Percentiles rank a stretch among this genome's conserved stretches.
Conservation (phyloP, 2,329 filamentous ascomycete species). For the Scorias spongiosa region DNA sequence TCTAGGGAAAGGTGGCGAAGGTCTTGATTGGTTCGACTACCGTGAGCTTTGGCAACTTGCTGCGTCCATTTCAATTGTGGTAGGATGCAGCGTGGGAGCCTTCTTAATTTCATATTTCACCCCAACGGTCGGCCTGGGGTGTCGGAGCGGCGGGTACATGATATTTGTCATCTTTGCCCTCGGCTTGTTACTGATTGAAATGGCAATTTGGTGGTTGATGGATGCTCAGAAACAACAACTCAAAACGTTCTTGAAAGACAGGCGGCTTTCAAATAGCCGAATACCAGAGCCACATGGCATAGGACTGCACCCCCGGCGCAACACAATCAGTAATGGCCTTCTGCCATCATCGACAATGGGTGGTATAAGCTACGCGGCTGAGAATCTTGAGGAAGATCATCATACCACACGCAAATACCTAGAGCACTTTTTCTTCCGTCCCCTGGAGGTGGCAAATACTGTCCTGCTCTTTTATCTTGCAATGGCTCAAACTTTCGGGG, state of each 20-base stretch:
- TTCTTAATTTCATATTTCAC: slow-evolving; percentile 30
- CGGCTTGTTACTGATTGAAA: slow-evolving; percentile 23
- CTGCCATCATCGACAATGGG: background rate
- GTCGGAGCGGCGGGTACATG: slow-evolving; percentile 27
- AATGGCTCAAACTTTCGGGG: slow-evolving; percentile 28
- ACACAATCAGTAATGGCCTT: background rate
- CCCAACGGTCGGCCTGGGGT: slow-evolving; percentile 30
- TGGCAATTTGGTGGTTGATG: slow-evolving; percentile 22
- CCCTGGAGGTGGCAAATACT: slow-evolving; percentile 23
- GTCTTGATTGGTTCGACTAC: slow-evolving; percentile 27
- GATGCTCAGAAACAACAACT: slow-evolving; percentile 5
- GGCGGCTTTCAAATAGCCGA: background rate
- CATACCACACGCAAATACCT: background rate
- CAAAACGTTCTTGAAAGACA: slow-evolving; percentile 3
- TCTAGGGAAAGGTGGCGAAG: slow-evolving; percentile 15
- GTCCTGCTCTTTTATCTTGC: slow-evolving; percentile 24
- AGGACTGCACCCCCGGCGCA: background rate
- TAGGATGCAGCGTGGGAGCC: slow-evolving; percentile 22
- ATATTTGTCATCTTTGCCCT: slow-evolving; percentile 23
- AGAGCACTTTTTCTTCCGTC: slow-evolving; percentile 17
- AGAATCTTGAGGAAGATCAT: background rate
- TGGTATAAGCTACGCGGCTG: background rate
- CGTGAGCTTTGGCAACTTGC: slow-evolving; percentile 30
- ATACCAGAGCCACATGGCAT: background rate
- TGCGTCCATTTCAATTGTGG: slow-evolving; percentile 23